Conservation (phyloP, 1,284 basidiomycete species). For the Puccinia novopanici region DNA sequence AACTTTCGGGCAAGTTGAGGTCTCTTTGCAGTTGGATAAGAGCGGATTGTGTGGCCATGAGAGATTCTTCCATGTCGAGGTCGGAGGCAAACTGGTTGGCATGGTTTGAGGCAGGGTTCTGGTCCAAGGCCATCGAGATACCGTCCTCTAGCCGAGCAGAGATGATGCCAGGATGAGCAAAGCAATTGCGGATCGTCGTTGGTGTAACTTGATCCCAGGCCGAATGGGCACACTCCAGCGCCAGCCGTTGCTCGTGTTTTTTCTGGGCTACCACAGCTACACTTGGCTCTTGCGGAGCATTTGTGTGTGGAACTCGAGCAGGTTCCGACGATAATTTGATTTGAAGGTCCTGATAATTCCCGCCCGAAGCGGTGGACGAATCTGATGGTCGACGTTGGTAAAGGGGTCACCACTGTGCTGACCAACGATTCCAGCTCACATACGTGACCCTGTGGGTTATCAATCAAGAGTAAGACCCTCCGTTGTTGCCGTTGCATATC, state of each 20-base stretch:
- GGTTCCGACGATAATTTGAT: constrained; percentile 35
- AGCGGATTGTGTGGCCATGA: constrained; percentile 46
- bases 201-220: constrained; percentile 41
- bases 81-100: constrained; percentile 10
- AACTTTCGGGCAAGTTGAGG: not conserved
- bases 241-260: constrained; percentile 25
- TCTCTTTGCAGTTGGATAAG: constrained; percentile 35
- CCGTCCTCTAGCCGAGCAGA: constrained; percentile 12
- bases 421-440: constrained; percentile 24
- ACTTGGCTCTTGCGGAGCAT: not conserved
- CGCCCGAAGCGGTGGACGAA: constrained; percentile 18
- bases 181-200: constrained; percentile 40
- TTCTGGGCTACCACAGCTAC: not conserved
- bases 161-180: constrained; percentile 28
- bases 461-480: constrained; percentile 24
- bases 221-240: constrained; percentile 24
- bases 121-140: not conserved
- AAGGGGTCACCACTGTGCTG: constrained; percentile 1
- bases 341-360: constrained; percentile 41
- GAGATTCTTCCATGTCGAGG: constrained; percentile 41
- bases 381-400: not conserved
- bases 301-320: not conserved
- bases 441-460: constrained; percentile 16
- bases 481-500: constrained; percentile 34
- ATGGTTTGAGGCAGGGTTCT: not conserved